Evolutionary conservation across 1,139 yeast genomes (phyloP).

Genomic region (Entelexis paramagnoliae): DNA sequence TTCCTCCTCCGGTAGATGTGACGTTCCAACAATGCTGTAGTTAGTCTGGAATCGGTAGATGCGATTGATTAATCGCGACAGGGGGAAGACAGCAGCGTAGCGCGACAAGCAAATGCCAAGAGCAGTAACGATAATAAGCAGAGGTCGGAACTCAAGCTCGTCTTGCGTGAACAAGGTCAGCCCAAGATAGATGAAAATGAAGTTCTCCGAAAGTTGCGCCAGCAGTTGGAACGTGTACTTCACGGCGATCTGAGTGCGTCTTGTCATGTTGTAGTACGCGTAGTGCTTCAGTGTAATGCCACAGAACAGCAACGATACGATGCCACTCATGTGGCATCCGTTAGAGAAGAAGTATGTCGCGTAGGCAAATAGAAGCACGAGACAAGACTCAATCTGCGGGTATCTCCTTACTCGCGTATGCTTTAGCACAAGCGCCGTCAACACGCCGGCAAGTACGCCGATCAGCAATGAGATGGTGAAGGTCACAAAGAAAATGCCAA

Average conservation of each 20-base stretch:
- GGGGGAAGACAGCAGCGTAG: slow-evolving; percentile 96
- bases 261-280: slow-evolving; percentile 94
- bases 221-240: slow-evolving; percentile 86
- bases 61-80: slow-evolving; percentile 76
- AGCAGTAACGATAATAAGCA: slow-evolving; percentile 80
- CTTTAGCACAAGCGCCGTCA: slow-evolving; percentile 80
- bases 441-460: slow-evolving; percentile 76
- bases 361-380: slow-evolving; percentile 82
- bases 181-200: slow-evolving; percentile 91
- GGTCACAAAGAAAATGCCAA: slow-evolving; percentile 85
- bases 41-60: slow-evolving; percentile 46
- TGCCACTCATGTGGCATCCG: slow-evolving; percentile 99
- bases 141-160: slow-evolving; percentile 86
- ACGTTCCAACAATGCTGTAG: slow-evolving; percentile 25
- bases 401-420: slow-evolving; percentile 88
- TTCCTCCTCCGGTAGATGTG: slow-evolving; percentile 47
- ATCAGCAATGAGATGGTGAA: slow-evolving; percentile 87
- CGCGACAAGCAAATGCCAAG: slow-evolving; percentile 88
- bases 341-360: slow-evolving; percentile 95
- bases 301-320: slow-evolving; percentile 86
- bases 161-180: slow-evolving; percentile 91
- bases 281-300: slow-evolving; percentile 95
- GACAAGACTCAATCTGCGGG: slow-evolving; percentile 92
- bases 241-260: slow-evolving; percentile 93
- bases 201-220: slow-evolving; percentile 93